phyloP scores from a whole-genome alignment of 306 rosid species.

The Benincasa hispida region DNA sequence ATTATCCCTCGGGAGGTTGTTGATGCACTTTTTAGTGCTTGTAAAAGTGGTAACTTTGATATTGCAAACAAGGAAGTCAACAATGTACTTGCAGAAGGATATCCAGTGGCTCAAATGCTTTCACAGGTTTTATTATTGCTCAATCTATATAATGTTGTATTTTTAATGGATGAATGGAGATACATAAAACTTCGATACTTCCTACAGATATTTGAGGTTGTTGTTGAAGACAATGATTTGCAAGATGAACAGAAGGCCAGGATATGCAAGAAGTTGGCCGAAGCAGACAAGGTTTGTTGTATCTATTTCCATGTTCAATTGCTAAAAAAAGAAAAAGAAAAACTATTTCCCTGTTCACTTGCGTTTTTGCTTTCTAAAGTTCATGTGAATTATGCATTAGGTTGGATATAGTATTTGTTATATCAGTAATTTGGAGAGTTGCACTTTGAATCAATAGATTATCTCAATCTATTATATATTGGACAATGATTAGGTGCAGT shows the following conservation, averaged over 20 bases:
- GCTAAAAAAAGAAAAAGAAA: too few species aligned
- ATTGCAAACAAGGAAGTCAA: conserved; percentile 78
- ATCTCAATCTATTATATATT: background rate
- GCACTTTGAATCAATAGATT: background rate
- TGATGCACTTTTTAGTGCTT: conserved; percentile 42
- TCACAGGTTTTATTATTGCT: conserved; percentile 38
- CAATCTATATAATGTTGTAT: background rate
- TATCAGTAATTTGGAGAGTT: background rate
- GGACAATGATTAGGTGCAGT: too few species aligned
- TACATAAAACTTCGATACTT: background rate
- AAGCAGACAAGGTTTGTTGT: conserved; percentile 66
- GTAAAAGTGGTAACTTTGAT: conserved; percentile 83
- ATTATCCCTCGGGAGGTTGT: conserved; percentile 56
- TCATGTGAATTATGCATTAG: background rate
- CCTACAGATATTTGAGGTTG: conserved; percentile 56
- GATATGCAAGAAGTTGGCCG: conserved; percentile 74
- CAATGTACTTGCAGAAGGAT: conserved; percentile 83
- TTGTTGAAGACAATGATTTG: conserved; percentile 56
- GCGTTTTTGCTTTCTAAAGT: background rate
- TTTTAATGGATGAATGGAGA: background rate
- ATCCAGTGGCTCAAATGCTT: conserved; percentile 84
- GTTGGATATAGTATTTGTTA: background rate
- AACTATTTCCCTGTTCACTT: background rate
- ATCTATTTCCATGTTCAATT: conserved; percentile 1
- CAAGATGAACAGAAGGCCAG: conserved; percentile 88